These are phyloP conservation scores for Scedosporium boydii DNA, from an alignment of 2,329 filamentous ascomycete genomes.

Conservation along the genomic window DNA sequence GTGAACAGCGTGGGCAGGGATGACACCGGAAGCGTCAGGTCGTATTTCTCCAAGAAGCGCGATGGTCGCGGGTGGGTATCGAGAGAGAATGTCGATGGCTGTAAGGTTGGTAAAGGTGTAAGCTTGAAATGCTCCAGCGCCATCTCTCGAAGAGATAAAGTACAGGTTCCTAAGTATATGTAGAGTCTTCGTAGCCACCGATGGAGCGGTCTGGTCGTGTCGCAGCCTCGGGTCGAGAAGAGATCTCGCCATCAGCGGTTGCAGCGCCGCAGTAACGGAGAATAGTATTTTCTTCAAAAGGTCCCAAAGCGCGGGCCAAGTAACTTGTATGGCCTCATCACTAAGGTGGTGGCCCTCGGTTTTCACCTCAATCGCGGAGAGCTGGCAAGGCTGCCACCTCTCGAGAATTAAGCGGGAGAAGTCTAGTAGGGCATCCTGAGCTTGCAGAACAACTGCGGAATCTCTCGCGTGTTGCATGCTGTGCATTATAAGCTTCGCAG, in stretches of 20 bases:
- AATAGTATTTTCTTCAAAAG: constrained; percentile 69
- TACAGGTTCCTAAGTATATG: constrained; percentile 67
- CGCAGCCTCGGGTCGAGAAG: constrained; percentile 38
- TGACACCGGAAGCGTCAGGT: constrained; percentile 34
- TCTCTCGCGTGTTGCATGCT: constrained; percentile 46
- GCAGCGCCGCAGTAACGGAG: constrained; percentile 62
- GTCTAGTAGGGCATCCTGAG: constrained; percentile 52
- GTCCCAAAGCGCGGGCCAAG: constrained; percentile 65
- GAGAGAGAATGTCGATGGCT: constrained; percentile 69
- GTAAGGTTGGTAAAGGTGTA: constrained; percentile 78
- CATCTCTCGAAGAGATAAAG: constrained; percentile 70
- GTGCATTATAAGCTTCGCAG: constrained; percentile 56
- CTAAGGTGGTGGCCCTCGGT: constrained; percentile 56
- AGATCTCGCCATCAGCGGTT: constrained; percentile 59
- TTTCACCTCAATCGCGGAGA: constrained; percentile 62
- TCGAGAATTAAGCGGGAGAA: constrained; percentile 59
- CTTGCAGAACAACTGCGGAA: constrained; percentile 33
- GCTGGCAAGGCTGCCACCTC: constrained; percentile 65
- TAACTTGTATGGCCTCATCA: constrained; percentile 53
- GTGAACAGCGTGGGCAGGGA: constrained; percentile 40
- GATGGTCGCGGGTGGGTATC: constrained; percentile 56
- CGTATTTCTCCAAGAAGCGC: constrained; percentile 58
- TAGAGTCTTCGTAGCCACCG: constrained; percentile 61
- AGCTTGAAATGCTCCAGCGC: constrained; percentile 67
- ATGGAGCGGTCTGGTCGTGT: constrained; percentile 38